Evolutionary conservation across 2,329 filamentous ascomycete genomes (phyloP).

Genomic region (Triangularia setosa): DNA sequence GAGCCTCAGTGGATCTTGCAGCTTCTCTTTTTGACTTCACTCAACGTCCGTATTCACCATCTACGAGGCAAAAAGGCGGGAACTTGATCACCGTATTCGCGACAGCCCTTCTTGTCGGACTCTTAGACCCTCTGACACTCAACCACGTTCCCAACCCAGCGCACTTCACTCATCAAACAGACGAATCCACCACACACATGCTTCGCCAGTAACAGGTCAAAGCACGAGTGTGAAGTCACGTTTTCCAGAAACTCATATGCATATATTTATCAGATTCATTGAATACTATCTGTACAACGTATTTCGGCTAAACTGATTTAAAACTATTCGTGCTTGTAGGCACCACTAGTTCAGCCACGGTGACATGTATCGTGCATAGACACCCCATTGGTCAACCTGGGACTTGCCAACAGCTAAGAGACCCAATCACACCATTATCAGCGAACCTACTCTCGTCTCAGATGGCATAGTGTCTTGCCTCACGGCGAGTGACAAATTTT

Average conservation of each 20-base stretch:
- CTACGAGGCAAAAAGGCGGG: not conserved
- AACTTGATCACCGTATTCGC: not conserved
- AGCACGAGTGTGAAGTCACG: not conserved
- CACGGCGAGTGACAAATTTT: not conserved
- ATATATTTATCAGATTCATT: not conserved
- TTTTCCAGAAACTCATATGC: not conserved
- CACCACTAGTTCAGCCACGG: not conserved
- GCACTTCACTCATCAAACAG: not conserved
- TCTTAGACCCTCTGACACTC: no score
- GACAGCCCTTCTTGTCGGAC: not conserved
- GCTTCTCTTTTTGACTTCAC: not conserved
- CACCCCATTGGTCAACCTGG: not conserved
- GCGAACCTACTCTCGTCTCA: not conserved
- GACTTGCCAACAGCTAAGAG: not conserved
- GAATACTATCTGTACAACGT: not conserved
- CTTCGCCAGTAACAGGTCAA: not conserved
- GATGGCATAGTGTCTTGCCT: not conserved
- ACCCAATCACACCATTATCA: not conserved
- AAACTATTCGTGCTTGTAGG: not conserved
- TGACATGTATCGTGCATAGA: not conserved
- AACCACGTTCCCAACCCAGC: not conserved
- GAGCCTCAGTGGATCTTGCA: not conserved
- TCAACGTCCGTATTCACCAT: not conserved
- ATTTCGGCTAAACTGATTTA: not conserved
- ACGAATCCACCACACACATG: not conserved